These are phyloP conservation scores for Pseudonectria foliicola DNA, from an alignment of 2,329 filamentous ascomycete species.

Conservation along the genomic window DNA sequence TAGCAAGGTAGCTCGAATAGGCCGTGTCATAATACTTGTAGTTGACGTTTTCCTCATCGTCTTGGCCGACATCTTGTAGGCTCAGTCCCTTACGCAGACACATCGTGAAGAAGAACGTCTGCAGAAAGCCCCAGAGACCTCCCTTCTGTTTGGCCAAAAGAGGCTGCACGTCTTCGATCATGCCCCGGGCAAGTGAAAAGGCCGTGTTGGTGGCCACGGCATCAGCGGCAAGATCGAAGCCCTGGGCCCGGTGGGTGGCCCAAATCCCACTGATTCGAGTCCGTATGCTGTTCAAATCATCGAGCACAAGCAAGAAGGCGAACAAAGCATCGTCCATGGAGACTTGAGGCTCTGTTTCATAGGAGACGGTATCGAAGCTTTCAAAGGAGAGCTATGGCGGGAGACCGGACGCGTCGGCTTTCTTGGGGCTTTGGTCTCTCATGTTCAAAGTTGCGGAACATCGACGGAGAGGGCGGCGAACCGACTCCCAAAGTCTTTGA, in stretches of 20 bases:
- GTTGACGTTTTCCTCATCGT: constrained; percentile 11
- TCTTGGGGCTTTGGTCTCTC: constrained; percentile 1
- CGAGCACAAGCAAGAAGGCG: constrained; percentile 19
- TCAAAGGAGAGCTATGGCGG: too few relatives aligned
- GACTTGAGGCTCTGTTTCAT: constrained; percentile 24
- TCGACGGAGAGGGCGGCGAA: too few relatives aligned
- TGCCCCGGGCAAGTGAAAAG: constrained; percentile 24
- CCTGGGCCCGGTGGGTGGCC: constrained; percentile 14
- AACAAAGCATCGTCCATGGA: constrained; percentile 21
- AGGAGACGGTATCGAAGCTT: constrained; percentile 12
- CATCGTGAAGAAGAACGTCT: constrained; percentile 9
- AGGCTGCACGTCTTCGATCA: constrained; percentile 25
- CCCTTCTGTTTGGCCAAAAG: constrained; percentile 18
- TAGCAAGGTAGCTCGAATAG: constrained; percentile 11
- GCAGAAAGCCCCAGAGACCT: constrained; percentile 13
- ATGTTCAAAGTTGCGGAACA: constrained; percentile 14
- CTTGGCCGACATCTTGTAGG: constrained; percentile 1
- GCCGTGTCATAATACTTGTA: constrained; percentile 23
- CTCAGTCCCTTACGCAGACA: constrained; percentile 11
- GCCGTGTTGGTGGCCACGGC: constrained; percentile 32
- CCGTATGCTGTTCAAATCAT: constrained; percentile 24
- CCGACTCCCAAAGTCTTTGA: too few relatives aligned
- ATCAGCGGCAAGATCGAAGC: constrained; percentile 24
- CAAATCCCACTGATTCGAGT: constrained; percentile 24
- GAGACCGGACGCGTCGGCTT: too few relatives aligned